phyloP scores from a whole-genome alignment of 352 stramenopile species.

The Globisporangium abappressorium region DNA sequence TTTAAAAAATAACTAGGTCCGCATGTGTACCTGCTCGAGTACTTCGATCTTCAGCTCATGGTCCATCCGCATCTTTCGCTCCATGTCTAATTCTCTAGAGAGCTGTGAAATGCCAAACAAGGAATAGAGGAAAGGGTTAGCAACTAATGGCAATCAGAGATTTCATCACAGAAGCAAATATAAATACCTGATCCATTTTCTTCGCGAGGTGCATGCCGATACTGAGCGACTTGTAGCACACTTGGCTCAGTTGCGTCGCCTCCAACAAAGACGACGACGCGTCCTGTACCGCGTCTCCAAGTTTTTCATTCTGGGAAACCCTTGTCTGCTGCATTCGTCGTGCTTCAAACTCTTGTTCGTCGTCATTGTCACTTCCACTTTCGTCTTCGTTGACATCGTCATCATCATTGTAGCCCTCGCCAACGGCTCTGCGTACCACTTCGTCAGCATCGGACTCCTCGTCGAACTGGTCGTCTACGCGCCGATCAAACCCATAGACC shows the following conservation, averaged over 20 bases:
- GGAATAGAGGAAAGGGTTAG: background rate
- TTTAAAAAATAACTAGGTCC: background rate
- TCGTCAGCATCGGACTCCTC: background rate
- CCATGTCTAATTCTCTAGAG: slow-evolving; percentile 25
- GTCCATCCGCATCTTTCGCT: slow-evolving; percentile 27
- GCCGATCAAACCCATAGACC: background rate
- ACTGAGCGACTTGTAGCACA: slow-evolving; percentile 41
- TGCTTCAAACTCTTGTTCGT: background rate
- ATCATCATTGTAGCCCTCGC: background rate
- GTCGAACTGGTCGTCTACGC: background rate
- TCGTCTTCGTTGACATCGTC: slow-evolving; percentile 3
- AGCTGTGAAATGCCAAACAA: slow-evolving; percentile 17
- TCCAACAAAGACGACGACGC: background rate
- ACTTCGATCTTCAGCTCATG: slow-evolving; percentile 37
- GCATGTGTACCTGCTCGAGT: slow-evolving; percentile 21
- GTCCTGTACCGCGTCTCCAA: slow-evolving; percentile 6
- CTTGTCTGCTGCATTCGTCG: background rate
- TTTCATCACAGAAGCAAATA: background rate
- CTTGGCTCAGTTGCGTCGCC: slow-evolving; percentile 21
- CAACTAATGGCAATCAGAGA: background rate
- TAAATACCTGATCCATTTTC: slow-evolving; percentile 31
- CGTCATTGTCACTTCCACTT: background rate
- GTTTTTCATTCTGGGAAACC: background rate
- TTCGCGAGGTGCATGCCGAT: slow-evolving; percentile 28
- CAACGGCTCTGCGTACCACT: slow-evolving; percentile 3